Evolutionary conservation across 345 rosid genomes (phyloP).

Genomic region (Alliaria petiolata): DNA sequence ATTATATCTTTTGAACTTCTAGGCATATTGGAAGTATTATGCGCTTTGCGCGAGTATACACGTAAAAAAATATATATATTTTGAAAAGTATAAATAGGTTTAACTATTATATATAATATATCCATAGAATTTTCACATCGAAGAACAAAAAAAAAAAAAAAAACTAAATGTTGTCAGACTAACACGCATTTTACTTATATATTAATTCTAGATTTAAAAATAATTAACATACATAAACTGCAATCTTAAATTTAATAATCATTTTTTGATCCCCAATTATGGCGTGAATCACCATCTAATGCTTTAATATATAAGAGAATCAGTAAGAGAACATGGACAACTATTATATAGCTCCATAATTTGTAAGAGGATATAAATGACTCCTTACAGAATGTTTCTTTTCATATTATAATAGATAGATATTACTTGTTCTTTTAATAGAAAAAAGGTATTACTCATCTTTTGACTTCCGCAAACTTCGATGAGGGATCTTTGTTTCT

Average conservation of each 20-base stretch:
- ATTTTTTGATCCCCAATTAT: neutral
- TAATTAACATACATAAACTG: neutral
- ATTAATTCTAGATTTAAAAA: neutral
- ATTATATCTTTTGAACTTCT: no score
- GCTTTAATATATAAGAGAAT: neutral
- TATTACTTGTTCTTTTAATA: neutral
- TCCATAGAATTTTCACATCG: no score
- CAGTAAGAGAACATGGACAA: neutral
- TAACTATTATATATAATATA: no score
- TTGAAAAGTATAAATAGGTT: no score
- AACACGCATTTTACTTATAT: neutral
- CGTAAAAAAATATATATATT: no score
- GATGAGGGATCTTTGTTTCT: no score
- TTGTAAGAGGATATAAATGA: constrained; percentile 4
- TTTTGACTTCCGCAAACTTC: no score
- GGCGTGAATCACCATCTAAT: neutral
- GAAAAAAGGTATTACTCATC: neutral
- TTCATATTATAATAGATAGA: neutral
- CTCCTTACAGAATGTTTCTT: constrained; percentile 5
- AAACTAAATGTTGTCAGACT: neutral
- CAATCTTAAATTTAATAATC: neutral
- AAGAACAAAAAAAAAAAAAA: no score
- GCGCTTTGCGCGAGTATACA: no score
- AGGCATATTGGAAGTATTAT: no score
- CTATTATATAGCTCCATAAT: constrained; percentile 1